Percentiles rank a stretch among this genome's conserved stretches.
Evolutionary conservation across 2,329 filamentous ascomycete genomes (phyloP).

Genomic region (Chaetomium sp.): DNA sequence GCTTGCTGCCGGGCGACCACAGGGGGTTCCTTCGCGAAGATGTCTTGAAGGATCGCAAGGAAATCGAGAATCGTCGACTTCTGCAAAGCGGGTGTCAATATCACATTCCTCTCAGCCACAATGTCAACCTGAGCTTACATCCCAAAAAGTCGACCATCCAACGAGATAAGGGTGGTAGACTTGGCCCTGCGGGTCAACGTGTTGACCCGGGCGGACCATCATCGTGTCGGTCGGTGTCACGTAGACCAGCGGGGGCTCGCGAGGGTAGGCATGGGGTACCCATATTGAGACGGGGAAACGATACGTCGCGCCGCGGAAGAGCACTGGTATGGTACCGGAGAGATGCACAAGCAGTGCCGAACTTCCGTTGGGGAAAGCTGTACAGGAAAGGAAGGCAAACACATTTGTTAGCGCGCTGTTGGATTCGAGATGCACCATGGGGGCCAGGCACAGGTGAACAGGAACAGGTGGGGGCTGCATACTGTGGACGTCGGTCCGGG

Average conservation of each 20-base stretch:
- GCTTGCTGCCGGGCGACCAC: slow-evolving; percentile 67
- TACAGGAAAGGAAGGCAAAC: not conserved
- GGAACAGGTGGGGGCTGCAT: slow-evolving; percentile 28
- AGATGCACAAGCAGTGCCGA: slow-evolving; percentile 83
- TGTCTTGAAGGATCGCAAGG: slow-evolving; percentile 69
- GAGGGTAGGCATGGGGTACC: slow-evolving; percentile 86
- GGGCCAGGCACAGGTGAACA: not conserved
- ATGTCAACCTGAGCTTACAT: slow-evolving; percentile 46
- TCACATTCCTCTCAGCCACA: not conserved
- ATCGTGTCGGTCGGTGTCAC: slow-evolving; percentile 84
- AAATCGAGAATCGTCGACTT: slow-evolving; percentile 82
- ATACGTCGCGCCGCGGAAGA: slow-evolving; percentile 83
- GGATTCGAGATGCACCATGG: slow-evolving; percentile 3
- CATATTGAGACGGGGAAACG: slow-evolving; percentile 88
- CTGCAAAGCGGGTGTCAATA: slow-evolving; percentile 35
- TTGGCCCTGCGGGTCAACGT: slow-evolving; percentile 87
- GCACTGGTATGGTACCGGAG: slow-evolving; percentile 81
- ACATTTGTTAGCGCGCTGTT: too few species aligned
- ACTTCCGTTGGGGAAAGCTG: slow-evolving; percentile 82
- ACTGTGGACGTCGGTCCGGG: slow-evolving; percentile 95
- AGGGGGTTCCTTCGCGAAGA: slow-evolving; percentile 93
- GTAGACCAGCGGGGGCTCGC: slow-evolving; percentile 78
- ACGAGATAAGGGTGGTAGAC: slow-evolving; percentile 95
- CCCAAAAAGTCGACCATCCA: slow-evolving; percentile 82
- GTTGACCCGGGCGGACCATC: slow-evolving; percentile 84